phyloP scores from a whole-genome alignment of 139 green algal species.

The Chlamydomonas eustigma region DNA sequence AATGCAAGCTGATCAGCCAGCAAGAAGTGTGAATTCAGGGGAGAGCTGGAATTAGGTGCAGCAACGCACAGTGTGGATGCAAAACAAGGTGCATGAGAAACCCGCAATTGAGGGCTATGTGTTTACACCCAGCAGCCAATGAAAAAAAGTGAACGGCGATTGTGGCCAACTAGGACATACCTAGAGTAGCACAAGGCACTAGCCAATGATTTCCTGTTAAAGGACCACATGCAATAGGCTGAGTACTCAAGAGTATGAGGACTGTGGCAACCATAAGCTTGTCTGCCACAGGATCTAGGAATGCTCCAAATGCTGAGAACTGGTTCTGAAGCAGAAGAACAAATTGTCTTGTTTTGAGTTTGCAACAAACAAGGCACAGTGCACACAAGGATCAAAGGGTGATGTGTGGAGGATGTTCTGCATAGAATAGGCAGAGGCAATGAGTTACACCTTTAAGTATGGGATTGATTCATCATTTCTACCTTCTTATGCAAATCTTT shows the following conservation, averaged over 20 bases:
- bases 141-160: too few species aligned
- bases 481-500: background rate
- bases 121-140: too few species aligned
- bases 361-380: background rate
- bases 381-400: background rate
- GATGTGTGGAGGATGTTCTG: constrained; percentile 51
- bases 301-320: constrained; percentile 84
- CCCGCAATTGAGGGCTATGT: too few species aligned
- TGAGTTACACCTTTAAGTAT: background rate
- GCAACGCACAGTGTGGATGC: too few species aligned
- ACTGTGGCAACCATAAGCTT: constrained; percentile 93
- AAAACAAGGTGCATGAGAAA: too few species aligned
- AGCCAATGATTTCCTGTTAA: constrained; percentile 72
- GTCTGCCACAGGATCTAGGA: constrained; percentile 97
- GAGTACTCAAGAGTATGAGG: constrained; percentile 76
- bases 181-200: constrained; percentile 53
- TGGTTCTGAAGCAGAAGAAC: constrained; percentile 41
- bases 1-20: too few species aligned
- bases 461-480: background rate
- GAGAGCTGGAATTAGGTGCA: too few species aligned
- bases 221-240: constrained; percentile 52
- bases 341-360: background rate
- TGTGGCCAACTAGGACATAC: too few species aligned
- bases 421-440: background rate
- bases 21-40: too few species aligned